Base-by-base conservation (phyloP, 768 basidiomycete genomes). In the Suillus luteus region DNA sequence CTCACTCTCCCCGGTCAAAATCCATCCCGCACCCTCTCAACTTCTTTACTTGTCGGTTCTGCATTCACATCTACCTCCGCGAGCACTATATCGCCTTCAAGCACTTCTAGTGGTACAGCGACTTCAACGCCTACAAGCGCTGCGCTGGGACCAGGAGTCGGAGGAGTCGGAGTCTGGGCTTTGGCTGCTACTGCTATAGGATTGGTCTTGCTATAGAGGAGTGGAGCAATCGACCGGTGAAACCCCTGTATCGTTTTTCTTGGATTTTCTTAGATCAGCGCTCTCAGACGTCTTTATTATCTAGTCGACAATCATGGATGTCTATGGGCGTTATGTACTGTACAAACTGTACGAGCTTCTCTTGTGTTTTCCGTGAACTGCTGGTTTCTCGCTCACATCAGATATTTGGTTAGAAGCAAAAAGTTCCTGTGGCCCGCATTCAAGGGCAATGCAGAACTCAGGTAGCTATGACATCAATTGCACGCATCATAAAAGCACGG, bases 1-100 rank as follows among this genome's bases (percentile, higher is more conserved):
- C n/a, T 71, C 37, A 70, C 66, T n/a, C 31, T 75, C 0, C 74
- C 74, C 0, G 74, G 74, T 9, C 74, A 75, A 65, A 63, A 64
- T 31, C 60, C 62, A 3, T 61, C 67, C 11, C 68, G 63, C 48
- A 51, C 62, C 12, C 63, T 63, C 61, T 33, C 62, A 40, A 46
- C 62, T n/a, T 41, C 59, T n/a, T 12, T 17, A n/a, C 24, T 10
- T 15, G 59, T 35, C 14, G 11, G 54, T 19, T 55, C 27, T 52
- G 31, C 27, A 9, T 11, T 11, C 12, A 55, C 33, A n/a, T 2
- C 33, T 37, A n/a, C 52, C 5, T 54, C 52, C 9, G 4, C 44
- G 15, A 55, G 27, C 17, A 33, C 19, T 17, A 2, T 49, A 12
- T 3, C 1, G 3, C 9, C 61, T 40, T 55, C 51, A 22, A 55